These are phyloP conservation scores for Fusarium sp. DNA, from an alignment of 2,329 filamentous ascomycete genomes.

Conservation along the genomic window DNA sequence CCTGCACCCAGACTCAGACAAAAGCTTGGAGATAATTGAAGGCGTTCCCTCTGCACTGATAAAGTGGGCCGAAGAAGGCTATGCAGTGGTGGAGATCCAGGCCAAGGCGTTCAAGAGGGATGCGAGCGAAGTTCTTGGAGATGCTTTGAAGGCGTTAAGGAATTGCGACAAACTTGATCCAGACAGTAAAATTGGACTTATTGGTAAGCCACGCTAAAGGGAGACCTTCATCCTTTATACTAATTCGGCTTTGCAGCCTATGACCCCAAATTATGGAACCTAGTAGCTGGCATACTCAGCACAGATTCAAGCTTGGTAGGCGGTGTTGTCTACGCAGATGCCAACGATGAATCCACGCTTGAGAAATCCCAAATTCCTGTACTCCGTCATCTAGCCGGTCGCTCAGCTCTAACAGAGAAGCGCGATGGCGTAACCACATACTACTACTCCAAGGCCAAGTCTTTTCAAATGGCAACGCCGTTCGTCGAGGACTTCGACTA, in stretches of 20 bases:
- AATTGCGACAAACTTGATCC: conserved; percentile 52
- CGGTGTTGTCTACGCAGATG: conserved; percentile 43
- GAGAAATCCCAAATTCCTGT: conserved; percentile 19
- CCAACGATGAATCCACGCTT: conserved; percentile 3
- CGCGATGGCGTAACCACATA: conserved; percentile 52
- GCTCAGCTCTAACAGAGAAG: conserved; percentile 3
- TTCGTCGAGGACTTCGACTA: conserved; percentile 66
- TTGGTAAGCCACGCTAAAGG: conserved; percentile 49
- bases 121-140: conserved; percentile 21
- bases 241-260: conserved; percentile 12
- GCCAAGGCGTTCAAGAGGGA: conserved; percentile 34
- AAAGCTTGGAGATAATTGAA: conserved; percentile 37
- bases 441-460: conserved; percentile 56
- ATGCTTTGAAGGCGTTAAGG: conserved; percentile 42
- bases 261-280: conserved; percentile 45
- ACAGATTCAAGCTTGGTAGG: not conserved
- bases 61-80: conserved; percentile 83
- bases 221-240: accelerated
- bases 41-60: conserved; percentile 68
- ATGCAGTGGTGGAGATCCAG: conserved; percentile 70
- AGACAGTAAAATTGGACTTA: conserved; percentile 57
- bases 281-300: not conserved
- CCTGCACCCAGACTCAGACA: conserved; percentile 34
- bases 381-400: conserved; percentile 39
- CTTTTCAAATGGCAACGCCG: conserved; percentile 63